Conservation (phyloP, 495 filamentous ascomycete species). For the Evansstolkia leycettana region DNA sequence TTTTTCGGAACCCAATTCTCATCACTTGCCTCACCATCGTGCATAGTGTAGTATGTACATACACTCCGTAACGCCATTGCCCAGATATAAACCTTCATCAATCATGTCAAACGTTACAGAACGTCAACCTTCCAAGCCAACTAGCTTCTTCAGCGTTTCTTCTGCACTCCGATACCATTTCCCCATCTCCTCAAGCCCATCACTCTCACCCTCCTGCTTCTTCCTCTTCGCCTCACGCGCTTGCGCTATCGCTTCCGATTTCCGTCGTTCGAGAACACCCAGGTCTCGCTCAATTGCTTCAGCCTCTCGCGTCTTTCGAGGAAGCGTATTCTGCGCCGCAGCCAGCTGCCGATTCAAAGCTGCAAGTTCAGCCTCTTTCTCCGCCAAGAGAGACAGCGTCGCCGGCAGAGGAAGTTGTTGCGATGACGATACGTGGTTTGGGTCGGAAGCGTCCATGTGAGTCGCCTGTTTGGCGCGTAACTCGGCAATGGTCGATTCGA, state of each 20-base stretch:
- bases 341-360: conserved; percentile 59
- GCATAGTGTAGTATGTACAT: conserved; percentile 4
- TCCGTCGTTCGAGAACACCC: conserved; percentile 55
- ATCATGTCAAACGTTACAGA: conserved; percentile 9
- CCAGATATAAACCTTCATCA: conserved; percentile 7
- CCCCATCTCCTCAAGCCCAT: conserved; percentile 72
- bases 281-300: conserved; percentile 63
- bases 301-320: conserved; percentile 60
- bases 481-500: conserved; percentile 45
- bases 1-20: conserved; percentile 19
- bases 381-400: conserved; percentile 29
- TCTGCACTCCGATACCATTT: conserved; percentile 72
- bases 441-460: conserved; percentile 19
- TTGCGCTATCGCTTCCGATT: conserved; percentile 49
- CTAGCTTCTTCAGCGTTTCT: conserved; percentile 50
- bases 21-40: neutral
- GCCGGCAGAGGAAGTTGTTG: conserved; percentile 31
- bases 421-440: conserved; percentile 16
- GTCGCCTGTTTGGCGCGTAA: conserved; percentile 37
- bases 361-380: conserved; percentile 46
- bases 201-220: conserved; percentile 60
- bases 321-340: conserved; percentile 48
- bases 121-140: conserved; percentile 35
- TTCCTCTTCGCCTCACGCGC: conserved; percentile 71
- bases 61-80: conserved; percentile 14